Conservation (phyloP, 306 rosid species). For the Prunus armeniaca region DNA sequence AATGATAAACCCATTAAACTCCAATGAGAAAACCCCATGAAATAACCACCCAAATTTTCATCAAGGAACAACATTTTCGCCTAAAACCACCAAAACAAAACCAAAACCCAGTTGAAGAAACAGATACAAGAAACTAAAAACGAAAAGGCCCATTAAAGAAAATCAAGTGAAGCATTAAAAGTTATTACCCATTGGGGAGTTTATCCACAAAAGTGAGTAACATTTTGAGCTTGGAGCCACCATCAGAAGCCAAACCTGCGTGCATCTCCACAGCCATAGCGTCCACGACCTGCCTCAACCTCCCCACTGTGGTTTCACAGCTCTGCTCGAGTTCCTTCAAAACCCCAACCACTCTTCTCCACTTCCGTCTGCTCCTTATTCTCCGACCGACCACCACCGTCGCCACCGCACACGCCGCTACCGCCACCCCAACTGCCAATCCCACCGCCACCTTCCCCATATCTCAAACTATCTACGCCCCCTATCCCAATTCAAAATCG, state of each 20-base stretch:
- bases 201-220: constrained; percentile 82
- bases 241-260: constrained; percentile 94
- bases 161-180: background rate
- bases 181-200: constrained; percentile 80
- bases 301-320: constrained; percentile 61
- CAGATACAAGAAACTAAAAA: background rate
- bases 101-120: background rate
- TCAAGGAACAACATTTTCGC: background rate
- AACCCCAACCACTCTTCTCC: constrained; percentile 67
- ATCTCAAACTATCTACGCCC: constrained; percentile 6
- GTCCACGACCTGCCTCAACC: constrained; percentile 81
- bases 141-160: background rate
- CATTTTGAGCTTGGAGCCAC: constrained; percentile 98
- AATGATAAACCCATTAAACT: background rate
- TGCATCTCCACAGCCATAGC: constrained; percentile 99
- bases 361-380: constrained; percentile 68
- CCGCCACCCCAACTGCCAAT: constrained; percentile 68
- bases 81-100: background rate
- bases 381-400: constrained; percentile 70
- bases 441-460: constrained; percentile 74
- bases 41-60: background rate
- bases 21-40: background rate
- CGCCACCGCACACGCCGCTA: constrained; percentile 69
- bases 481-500: constrained; percentile 38
- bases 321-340: constrained; percentile 68